Evolutionary conservation across 2,329 filamentous ascomycete genomes (phyloP).

Genomic region (Macrophomina tecta): DNA sequence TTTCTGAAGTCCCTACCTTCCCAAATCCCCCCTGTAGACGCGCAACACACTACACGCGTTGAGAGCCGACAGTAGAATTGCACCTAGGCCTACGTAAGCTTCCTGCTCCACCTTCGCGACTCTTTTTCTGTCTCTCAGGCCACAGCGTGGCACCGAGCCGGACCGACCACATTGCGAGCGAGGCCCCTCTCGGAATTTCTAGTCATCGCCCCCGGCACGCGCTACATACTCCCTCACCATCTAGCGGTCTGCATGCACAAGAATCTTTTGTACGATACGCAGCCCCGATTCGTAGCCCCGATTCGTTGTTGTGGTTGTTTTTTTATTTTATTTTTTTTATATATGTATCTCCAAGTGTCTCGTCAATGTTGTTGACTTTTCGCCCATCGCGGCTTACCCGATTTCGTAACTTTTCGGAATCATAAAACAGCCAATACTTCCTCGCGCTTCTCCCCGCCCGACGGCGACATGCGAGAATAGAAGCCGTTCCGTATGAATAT

Average conservation of each 20-base stretch:
- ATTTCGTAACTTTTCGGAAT: slow-evolving; percentile 4
- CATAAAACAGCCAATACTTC: background rate
- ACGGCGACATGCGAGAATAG: background rate
- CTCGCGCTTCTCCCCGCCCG: slow-evolving; percentile 5
- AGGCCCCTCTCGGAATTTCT: background rate
- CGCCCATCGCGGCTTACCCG: background rate
- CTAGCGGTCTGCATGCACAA: no score
- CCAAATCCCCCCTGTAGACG: no score
- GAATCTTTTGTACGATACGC: no score
- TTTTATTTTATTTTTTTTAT: background rate
- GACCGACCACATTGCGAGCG: background rate
- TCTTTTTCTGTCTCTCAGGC: background rate
- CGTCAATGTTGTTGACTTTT: no score
- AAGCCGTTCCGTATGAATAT: slow-evolving; percentile 3
- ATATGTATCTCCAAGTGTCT: no score
- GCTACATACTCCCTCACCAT: no score
- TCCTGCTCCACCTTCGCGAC: background rate
- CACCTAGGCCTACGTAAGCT: background rate
- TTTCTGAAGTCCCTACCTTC: background rate
- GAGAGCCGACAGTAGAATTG: background rate
- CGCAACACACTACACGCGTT: background rate
- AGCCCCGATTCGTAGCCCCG: no score
- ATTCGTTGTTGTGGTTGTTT: background rate
- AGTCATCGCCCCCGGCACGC: no score
- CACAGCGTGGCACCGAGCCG: background rate